phyloP scores from a whole-genome alignment of 805 yeast species.

The Lipomyces anomalus region DNA sequence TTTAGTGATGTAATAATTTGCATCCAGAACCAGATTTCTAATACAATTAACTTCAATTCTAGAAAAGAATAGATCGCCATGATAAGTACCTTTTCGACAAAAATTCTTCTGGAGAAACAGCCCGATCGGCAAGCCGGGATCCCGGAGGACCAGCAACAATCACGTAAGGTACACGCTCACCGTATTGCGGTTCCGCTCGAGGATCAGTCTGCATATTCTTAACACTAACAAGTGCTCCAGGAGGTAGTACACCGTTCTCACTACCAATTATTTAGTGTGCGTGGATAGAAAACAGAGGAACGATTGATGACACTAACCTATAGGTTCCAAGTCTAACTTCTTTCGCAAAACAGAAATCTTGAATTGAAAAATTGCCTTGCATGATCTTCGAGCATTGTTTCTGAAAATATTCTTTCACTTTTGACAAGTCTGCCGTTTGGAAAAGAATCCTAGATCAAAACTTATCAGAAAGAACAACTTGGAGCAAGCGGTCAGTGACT shows the following conservation, averaged over 20 bases:
- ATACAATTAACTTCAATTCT: not conserved
- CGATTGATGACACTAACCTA: too few species aligned
- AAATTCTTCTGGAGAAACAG: constrained; percentile 71
- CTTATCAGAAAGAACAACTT: not conserved
- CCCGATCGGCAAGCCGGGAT: constrained; percentile 64
- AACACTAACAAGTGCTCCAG: constrained; percentile 83
- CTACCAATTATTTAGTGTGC: too few species aligned
- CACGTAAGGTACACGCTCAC: constrained; percentile 82
- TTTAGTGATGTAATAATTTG: constrained; percentile 78
- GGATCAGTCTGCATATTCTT: constrained; percentile 57
- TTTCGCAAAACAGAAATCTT: constrained; percentile 87
- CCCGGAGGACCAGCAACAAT: constrained; percentile 57
- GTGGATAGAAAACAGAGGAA: too few species aligned
- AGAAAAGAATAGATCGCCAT: too few species aligned
- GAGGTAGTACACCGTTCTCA: constrained; percentile 66
- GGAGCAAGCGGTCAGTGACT: not conserved
- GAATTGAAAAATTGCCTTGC: constrained; percentile 56
- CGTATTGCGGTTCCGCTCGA: constrained; percentile 77
- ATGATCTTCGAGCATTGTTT: constrained; percentile 63
- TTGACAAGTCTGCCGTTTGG: constrained; percentile 63
- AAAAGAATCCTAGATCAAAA: constrained; percentile 48
- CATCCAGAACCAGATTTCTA: constrained; percentile 50
- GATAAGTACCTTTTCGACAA: constrained; percentile 36
- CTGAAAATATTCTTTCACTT: constrained; percentile 59
- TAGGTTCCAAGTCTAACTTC: constrained; percentile 83